Evolutionary conservation across 225 moss, liverwort and hornwort species (phyloP).

Genomic region (Pleurozium schreberi): DNA sequence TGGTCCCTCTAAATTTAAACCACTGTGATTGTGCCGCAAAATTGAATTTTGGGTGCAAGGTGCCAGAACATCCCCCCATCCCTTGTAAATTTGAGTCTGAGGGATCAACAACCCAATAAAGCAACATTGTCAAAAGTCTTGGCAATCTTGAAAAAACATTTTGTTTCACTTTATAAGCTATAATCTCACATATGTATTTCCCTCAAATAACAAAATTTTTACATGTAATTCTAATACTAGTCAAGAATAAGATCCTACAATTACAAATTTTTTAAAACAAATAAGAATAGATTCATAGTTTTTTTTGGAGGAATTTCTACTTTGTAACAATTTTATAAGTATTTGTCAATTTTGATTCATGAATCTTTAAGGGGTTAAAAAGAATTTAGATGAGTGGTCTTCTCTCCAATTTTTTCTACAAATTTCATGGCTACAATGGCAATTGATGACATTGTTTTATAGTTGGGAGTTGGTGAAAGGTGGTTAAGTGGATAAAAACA

Average conservation of each 20-base stretch:
- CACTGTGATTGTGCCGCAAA: no score
- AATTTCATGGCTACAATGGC: not conserved
- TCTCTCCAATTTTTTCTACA: not conserved
- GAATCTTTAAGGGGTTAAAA: no score
- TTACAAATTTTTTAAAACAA: not conserved
- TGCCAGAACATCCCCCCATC: no score
- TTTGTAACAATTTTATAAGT: not conserved
- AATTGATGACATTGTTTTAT: not conserved
- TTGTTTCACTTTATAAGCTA: not conserved
- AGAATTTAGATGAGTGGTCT: not conserved
- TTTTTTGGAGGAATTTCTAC: no score
- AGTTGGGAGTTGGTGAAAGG: not conserved
- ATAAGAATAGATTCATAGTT: not conserved
- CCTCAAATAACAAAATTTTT: not conserved
- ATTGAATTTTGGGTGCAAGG: no score
- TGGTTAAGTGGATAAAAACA: not conserved
- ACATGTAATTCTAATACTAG: not conserved
- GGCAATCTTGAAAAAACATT: not conserved
- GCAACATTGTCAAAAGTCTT: not conserved
- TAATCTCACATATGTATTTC: no score
- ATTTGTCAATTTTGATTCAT: not conserved
- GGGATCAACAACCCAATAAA: not conserved
- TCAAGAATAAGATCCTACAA: fast-evolving
- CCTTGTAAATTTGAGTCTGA: not conserved
- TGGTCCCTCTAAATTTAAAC: no score